Base-by-base conservation (phyloP, 2,329 filamentous ascomycete species). In the Calonectria pteridis region DNA sequence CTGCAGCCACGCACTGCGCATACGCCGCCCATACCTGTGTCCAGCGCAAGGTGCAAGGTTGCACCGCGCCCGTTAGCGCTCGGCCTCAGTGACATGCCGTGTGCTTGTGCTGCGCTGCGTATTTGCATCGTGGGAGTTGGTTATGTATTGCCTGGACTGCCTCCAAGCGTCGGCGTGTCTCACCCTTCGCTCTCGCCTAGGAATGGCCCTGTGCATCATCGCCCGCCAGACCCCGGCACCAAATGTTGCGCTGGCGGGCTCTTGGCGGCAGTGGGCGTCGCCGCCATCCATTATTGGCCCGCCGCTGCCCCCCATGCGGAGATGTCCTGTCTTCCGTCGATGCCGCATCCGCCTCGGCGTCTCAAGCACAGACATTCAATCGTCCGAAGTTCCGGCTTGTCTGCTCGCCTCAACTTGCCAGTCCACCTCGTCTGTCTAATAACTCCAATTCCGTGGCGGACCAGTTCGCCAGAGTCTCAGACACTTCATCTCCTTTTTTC, bases 1-100 rank as follows among this genome's bases (percentile, higher is more conserved):
- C 55, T 62, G 55, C 55, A 62, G 55, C 55, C 55, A 62, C 55
- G 55, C 55, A 62, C 55, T 37, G 37, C 55, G 33, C 55, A 62
- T 37, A 40, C 55, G 55, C 55, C 55, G 55, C 31, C 55, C 55
- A 35, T 29, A 46, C 5, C 40, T 23, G n/a, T 26, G 35, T 59
- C 11, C 55, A 33, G 55, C 33, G 31, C 40, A 43, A 43, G 18
- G 18, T 20, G 40, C 55, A 40, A 40, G 55, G 55, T 62, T 10
- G 35, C 33, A 62, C 55, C 35, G 10, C 16, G 55, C 33, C 23
- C 33, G 55, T 23, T 46, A 46, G 43, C 43, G 43, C 43, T 46
- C 43, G 23, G 43, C 43, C 13, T 20, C n/a, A n/a, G 13, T 13
- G 7, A 3, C 51, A 33, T 14, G 33, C 23, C 35, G 33, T 26